Conservation (phyloP, 345 rosid genomes). For the Lumnitzera racemosa region DNA sequence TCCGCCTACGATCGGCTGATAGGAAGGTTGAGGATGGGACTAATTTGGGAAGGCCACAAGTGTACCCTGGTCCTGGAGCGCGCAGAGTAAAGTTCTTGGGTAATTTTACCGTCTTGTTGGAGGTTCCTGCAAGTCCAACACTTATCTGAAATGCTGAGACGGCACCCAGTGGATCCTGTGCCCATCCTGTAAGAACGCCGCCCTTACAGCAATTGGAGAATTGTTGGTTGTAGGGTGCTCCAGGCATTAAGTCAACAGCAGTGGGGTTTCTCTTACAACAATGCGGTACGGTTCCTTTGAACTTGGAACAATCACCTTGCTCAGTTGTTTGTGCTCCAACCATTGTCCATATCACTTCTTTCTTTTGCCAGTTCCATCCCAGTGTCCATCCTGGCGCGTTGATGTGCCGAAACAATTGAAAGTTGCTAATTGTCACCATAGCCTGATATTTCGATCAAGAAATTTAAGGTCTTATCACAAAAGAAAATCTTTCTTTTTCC, state of each 20-base stretch:
- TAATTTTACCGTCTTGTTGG: slow-evolving; percentile 67
- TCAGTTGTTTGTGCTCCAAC: slow-evolving; percentile 73
- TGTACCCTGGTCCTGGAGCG: slow-evolving; percentile 76
- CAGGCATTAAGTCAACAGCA: slow-evolving; percentile 68
- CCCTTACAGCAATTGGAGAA: slow-evolving; percentile 64
- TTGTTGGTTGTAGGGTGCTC: slow-evolving; percentile 77
- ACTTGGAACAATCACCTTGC: slow-evolving; percentile 83
- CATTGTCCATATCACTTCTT: slow-evolving; percentile 82
- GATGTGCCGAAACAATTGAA: slow-evolving; percentile 62
- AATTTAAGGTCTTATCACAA: no score
- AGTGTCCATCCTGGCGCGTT: slow-evolving; percentile 73
- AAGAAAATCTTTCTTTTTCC: no score
- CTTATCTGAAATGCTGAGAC: slow-evolving; percentile 67
- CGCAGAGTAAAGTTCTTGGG: slow-evolving; percentile 64
- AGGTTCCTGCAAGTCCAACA: slow-evolving; percentile 68
- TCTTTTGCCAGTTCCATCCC: slow-evolving; percentile 70
- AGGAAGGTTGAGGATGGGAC: slow-evolving; percentile 61
- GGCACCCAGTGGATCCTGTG: slow-evolving; percentile 55
- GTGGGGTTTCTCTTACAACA: slow-evolving; percentile 53
- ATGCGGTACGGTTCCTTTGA: slow-evolving; percentile 67
- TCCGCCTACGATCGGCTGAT: slow-evolving; percentile 50
- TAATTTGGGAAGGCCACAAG: slow-evolving; percentile 68
- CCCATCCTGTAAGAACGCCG: slow-evolving; percentile 68
- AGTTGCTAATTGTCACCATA: slow-evolving; percentile 52
- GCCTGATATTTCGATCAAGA: slow-evolving; percentile 29